A percentile compares a stretch with the other conserved stretches of the same genome.
These are phyloP conservation scores for Zymoseptoria ardabiliae DNA, from an alignment of 2,329 filamentous ascomycete species.

Conservation along the genomic window DNA sequence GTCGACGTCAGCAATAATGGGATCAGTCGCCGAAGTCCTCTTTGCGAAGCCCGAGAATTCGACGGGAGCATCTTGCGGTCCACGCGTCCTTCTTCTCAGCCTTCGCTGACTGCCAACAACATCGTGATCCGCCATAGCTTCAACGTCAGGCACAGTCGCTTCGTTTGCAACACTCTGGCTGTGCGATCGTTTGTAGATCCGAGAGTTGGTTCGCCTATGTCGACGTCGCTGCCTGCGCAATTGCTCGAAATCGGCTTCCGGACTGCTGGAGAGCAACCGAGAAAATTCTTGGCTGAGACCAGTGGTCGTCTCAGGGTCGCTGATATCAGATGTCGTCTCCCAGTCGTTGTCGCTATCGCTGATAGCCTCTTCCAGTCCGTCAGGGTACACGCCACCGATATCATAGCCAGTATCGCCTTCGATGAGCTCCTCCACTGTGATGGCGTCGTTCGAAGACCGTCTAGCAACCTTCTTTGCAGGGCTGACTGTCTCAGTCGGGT, in stretches of 20 bases:
- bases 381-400: conserved; percentile 38
- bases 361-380: conserved; percentile 28
- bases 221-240: conserved; percentile 32
- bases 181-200: conserved; percentile 40
- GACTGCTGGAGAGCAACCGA: conserved; percentile 14
- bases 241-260: conserved; percentile 20
- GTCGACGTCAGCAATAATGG: conserved; percentile 1
- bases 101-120: conserved; percentile 34
- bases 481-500: conserved; percentile 31
- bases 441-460: conserved; percentile 19
- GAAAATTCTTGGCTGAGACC: conserved; percentile 16
- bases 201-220: conserved; percentile 30
- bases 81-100: conserved; percentile 36
- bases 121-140: conserved; percentile 34
- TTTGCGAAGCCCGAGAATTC: background rate
- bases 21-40: background rate
- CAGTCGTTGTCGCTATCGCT: conserved; percentile 19
- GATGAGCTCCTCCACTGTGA: conserved; percentile 38
- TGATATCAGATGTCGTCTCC: conserved; percentile 26
- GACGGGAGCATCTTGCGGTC: conserved; percentile 26
- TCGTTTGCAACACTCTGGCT: conserved; percentile 41
- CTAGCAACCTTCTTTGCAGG: conserved; percentile 24
- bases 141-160: conserved; percentile 36
- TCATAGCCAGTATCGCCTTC: conserved; percentile 34
- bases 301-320: conserved; percentile 12